Evolutionary conservation across 177 flowering plant genomes (phyloP), one percentile per base, ranked within the genome.

Genomic region (Tripterygium wilfordii): DNA sequence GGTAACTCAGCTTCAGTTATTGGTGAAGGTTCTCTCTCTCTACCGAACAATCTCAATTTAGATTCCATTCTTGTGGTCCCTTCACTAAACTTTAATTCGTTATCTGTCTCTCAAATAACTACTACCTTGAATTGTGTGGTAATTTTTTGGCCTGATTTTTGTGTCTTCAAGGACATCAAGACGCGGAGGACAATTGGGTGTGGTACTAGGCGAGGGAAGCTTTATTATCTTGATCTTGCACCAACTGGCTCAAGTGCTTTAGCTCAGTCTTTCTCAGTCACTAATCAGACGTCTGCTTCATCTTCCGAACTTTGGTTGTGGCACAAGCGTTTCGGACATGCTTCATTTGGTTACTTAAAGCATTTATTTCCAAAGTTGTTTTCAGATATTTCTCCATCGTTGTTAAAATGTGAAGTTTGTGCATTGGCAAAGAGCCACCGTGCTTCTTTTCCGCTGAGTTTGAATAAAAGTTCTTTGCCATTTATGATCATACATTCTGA

Each of bases 41-140:
- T 59, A 1, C 59, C 47, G 18, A 20, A 63, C 30, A 51, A 21
- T 17, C 48, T 68, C 22, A 13, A 63, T 48, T 22, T 68, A 1
- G 65, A 63, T 25, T 58, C 30, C 30, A 35, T 63, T 12, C 36
- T 68, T 21, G 44, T 67, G 33, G 58, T 63, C 46, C 58, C 51
- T 1, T 49, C 54, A 8, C 48, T 66, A 17, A 39, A 60, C n/a
- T 55, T 36, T 36, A 56, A 50, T 13, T 20, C 51, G 6, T 57
- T 49, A 17, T 56, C 53, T 2, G 53, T 68, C 14, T 48, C 66
- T 27, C 38, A 58, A 47, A 32, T 42, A n/a, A 56, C 41, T 0
- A n/a, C 19, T 3, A 20, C 39, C 19, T 36, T 36, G 17, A 9
- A 3, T 29, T 46, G 60, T 56, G 37, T 48, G 47, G 53, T 60